Percentiles rank a stretch among this genome's conserved stretches.
Evolutionary conservation across 768 basidiomycete genomes (phyloP).

Genomic region (Pleurotus salmoneostramineus): DNA sequence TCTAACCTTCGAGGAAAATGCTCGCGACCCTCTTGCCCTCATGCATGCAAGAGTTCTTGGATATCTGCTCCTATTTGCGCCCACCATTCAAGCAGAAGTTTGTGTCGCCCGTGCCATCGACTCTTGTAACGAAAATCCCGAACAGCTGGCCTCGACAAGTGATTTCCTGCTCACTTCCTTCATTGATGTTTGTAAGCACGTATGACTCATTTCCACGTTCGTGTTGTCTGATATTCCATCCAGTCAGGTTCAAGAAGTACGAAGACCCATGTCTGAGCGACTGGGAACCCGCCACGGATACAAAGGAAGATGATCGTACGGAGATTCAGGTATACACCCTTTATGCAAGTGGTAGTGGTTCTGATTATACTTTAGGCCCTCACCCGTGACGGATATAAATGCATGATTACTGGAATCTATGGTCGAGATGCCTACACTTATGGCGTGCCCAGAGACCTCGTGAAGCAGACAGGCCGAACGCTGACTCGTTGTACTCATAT

Average conservation of each 20-base stretch:
- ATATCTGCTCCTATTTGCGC: slow-evolving; percentile 10
- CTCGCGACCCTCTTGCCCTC: neutral
- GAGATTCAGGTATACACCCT: neutral
- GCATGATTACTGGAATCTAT: neutral
- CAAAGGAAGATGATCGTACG: neutral
- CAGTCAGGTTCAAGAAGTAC: neutral
- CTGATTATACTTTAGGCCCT: neutral
- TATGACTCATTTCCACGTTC: neutral
- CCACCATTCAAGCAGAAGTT: neutral
- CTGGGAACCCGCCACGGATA: neutral
- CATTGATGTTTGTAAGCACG: neutral
- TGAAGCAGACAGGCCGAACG: no score
- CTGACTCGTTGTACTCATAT: neutral
- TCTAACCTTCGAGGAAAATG: neutral
- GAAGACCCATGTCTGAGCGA: neutral
- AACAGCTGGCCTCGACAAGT: neutral
- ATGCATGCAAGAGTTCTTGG: slow-evolving; percentile 11
- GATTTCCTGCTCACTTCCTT: neutral
- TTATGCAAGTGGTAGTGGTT: neutral
- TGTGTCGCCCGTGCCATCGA: slow-evolving; percentile 1
- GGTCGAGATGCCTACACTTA: neutral
- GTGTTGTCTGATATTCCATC: neutral
- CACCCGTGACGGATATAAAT: slow-evolving; percentile 5
- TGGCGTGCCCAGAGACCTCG: neutral
- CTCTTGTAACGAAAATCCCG: neutral